Conservation (phyloP, 2,329 filamentous ascomycete species). For the Emergomyces orientalis region DNA sequence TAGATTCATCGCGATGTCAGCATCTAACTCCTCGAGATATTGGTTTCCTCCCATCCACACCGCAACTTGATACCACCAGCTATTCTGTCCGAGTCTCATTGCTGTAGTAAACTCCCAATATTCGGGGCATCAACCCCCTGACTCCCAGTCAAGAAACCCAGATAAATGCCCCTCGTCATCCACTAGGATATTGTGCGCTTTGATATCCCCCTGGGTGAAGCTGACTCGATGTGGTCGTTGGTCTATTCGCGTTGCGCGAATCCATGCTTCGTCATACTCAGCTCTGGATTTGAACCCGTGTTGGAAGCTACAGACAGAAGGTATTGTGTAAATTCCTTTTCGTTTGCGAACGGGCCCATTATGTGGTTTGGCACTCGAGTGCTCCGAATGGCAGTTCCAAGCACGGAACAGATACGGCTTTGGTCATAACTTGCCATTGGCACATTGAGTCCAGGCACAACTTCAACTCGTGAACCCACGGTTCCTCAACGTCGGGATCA, state of each 20-base stretch:
- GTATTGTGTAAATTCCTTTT: slow-evolving; percentile 24
- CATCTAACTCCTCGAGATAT: slow-evolving; percentile 16
- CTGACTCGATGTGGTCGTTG: slow-evolving; percentile 17
- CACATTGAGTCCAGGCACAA: slow-evolving; percentile 29
- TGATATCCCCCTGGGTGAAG: slow-evolving; percentile 21
- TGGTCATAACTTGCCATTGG: slow-evolving; percentile 22
- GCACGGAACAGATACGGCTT: slow-evolving; percentile 24
- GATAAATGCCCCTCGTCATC: slow-evolving; percentile 18
- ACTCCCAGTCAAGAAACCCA: slow-evolving; percentile 23
- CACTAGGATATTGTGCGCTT: slow-evolving; percentile 20
- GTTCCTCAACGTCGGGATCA: slow-evolving; percentile 22
- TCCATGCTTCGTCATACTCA: slow-evolving; percentile 22
- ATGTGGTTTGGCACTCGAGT: slow-evolving; percentile 26
- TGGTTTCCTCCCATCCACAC: slow-evolving; percentile 17
- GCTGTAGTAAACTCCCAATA: slow-evolving; percentile 22
- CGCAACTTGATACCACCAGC: slow-evolving; percentile 20
- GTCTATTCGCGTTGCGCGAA: slow-evolving; percentile 17
- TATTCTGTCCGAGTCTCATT: slow-evolving; percentile 18
- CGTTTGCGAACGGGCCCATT: slow-evolving; percentile 25
- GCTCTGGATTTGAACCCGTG: slow-evolving; percentile 22
- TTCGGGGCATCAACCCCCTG: slow-evolving; percentile 20
- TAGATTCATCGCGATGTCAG: slow-evolving; percentile 16
- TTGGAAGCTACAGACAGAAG: slow-evolving; percentile 22
- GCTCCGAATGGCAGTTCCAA: slow-evolving; percentile 25
- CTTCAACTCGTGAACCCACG: slow-evolving; percentile 29